A percentile compares a stretch with the other conserved stretches of the same genome.
phyloP scores from a whole-genome alignment of 2,329 filamentous ascomycete genomes.

The Ampelomyces quisqualis region DNA sequence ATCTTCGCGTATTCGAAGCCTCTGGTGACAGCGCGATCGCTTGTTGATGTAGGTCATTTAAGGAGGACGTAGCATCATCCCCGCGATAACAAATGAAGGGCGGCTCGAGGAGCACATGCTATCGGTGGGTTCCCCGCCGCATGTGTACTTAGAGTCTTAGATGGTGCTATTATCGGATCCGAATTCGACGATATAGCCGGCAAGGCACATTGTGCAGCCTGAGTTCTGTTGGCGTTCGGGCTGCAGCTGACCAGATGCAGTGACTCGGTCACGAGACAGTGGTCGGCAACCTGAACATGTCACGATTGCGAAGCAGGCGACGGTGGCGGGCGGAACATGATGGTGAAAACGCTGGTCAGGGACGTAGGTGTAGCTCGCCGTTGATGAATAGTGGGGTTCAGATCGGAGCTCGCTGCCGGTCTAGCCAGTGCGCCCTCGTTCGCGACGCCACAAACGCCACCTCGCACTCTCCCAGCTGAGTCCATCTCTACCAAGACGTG shows the following conservation, averaged over 20 bases:
- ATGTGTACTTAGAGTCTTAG: constrained; percentile 6
- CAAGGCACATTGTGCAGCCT: constrained; percentile 3
- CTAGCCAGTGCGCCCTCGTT: constrained; percentile 13
- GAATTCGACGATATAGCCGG: constrained; percentile 5
- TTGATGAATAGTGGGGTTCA: constrained; percentile 15
- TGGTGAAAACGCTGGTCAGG: constrained; percentile 13
- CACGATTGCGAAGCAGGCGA: constrained; percentile 8
- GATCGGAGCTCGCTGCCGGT: constrained; percentile 23
- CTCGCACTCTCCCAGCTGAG: constrained; percentile 37
- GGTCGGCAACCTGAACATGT: constrained; percentile 1
- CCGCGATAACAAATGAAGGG: constrained; percentile 10
- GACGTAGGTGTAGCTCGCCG: constrained; percentile 20
- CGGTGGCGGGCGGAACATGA: constrained; percentile 5
- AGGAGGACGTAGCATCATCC: constrained; percentile 4
- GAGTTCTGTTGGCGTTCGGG: constrained; percentile 21
- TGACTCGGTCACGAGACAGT: constrained; percentile 6
- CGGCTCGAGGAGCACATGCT: constrained; percentile 4
- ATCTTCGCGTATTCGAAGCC: constrained; percentile 10
- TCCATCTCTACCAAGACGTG: constrained; percentile 21
- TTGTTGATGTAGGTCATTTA: constrained; percentile 3
- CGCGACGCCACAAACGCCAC: constrained; percentile 37
- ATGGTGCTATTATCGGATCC: constrained; percentile 6
- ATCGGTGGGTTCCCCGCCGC: background rate
- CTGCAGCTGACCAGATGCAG: constrained; percentile 15
- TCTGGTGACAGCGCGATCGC: background rate